Evolutionary conservation across 2,329 filamentous ascomycete genomes (phyloP), one percentile per base, ranked within the genome.

Genomic region (Akanthomyces dipterigenus): DNA sequence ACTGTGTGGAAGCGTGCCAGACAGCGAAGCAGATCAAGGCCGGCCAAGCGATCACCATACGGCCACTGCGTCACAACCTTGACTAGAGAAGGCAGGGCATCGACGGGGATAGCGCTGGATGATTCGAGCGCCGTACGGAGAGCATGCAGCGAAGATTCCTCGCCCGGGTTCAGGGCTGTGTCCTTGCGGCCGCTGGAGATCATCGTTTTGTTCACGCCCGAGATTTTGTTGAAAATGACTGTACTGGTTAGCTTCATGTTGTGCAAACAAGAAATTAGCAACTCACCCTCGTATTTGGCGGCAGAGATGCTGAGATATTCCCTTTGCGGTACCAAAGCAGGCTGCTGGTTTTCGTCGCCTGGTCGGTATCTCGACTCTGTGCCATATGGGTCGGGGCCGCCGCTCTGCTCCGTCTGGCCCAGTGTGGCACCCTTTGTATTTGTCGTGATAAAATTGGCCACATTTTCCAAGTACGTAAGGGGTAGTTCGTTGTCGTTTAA

Each of bases 361-460:
- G 92, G 91, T 57, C 88, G 84, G 72, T 96, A 96, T 66, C 90
- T 82, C 58, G 86, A 84, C 66, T 93, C 91, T 20, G 86, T 87
- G 7, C 91, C 91, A 78, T 87, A 91, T 0, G 91, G 88, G 73
- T 96, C 90, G 38, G 84, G 78, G 14, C 57, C 57, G 18, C 77
- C 73, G 2, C 79, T 72, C 8, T 72, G 78, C 53, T 81, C 77
- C 18, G 79, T 71, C 66, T 87, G 83, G 1, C 91, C 91, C n/a
- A 96, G 77, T 1, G 88, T 91, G 8, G 91, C 89, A 3, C 92
- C 93, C 75, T 93, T 86, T 1, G 93, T 96, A 70, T 98, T 98
- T 61, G 89, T 83, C 11, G 89, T 84, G 67, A 99, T 96, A 74
- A 97, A 98, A 66, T 95, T 90, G 7, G 93, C 91, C 18, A 97